Conservation (phyloP, 768 basidiomycete species). For the Pleurotus tuoliensis region DNA sequence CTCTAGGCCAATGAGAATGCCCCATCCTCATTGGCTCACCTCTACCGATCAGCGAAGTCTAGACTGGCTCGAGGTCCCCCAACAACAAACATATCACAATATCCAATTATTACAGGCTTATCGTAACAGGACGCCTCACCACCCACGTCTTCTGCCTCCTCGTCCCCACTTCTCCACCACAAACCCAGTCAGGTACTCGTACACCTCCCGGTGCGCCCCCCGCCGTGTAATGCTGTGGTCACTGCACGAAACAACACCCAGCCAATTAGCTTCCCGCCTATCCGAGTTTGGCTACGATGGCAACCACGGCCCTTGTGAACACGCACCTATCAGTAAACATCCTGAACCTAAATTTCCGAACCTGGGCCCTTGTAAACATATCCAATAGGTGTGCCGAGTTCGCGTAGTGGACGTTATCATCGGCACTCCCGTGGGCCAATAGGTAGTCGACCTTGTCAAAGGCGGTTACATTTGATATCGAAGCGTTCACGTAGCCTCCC, state of each 20-base stretch:
- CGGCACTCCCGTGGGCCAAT: conserved; percentile 90
- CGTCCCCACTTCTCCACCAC: conserved; percentile 93
- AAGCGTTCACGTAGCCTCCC: conserved; percentile 86
- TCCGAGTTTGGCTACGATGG: conserved; percentile 5
- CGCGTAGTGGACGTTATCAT: conserved; percentile 95
- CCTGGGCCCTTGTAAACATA: conserved; percentile 78
- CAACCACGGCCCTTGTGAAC: conserved; percentile 6
- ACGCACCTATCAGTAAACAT: conserved; percentile 95
- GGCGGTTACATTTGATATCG: conserved; percentile 83
- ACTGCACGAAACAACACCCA: conserved; percentile 33
- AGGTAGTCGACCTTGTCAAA: conserved; percentile 80
- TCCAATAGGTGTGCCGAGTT: conserved; percentile 91
- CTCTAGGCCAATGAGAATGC: conserved; percentile 8
- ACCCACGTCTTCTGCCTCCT: conserved; percentile 62
- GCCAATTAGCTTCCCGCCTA: conserved; percentile 15
- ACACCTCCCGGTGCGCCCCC: conserved; percentile 81
- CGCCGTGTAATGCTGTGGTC: conserved; percentile 75
- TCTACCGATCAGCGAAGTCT: background rate
- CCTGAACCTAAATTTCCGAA: conserved; percentile 79
- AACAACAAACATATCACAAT: conserved; percentile 6
- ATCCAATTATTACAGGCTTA: background rate
- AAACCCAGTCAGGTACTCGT: conserved; percentile 82
- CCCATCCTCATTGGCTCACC: background rate
- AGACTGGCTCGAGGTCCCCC: background rate
- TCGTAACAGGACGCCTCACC: conserved; percentile 28